Base-by-base conservation (phyloP, 1,284 basidiomycete species). In the Fomitiporia mediterranea region DNA sequence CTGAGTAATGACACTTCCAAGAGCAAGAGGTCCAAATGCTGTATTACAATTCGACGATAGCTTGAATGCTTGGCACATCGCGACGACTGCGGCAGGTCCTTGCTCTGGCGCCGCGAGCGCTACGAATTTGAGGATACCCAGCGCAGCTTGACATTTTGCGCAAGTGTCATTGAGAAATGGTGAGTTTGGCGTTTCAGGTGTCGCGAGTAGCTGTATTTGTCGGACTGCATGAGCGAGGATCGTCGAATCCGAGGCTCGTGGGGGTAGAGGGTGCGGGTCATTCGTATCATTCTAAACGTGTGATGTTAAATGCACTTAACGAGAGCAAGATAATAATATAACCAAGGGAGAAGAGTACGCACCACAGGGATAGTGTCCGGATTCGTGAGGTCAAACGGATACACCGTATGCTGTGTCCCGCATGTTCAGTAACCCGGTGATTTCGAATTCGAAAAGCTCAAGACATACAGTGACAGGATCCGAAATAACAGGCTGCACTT, bases 401-500 rank as follows among this genome's bases (percentile, higher is more conserved):
- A 87, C 7, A 70, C 72, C 32, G 30, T 53, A 30, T 52, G 23
- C 55, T 57, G 11, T 2, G 37, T 55, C 32, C 32, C 7, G 9
- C 25, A 17, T 25, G 37, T 43, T 49, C 55, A 48, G 30, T 9
- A 30, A 54, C 40, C 40, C 57, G 37, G 53, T 25, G 7, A 40
- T 53, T 38, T 17, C 11, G 35, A 39, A 25, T 2, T 19, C 4
- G 30, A 2, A 21, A 63, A n/a, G 54, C 61, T 19, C 2, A 8
- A 30, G 7, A 43, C 72, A 62, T 67, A 84, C 86, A 27, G 74
- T 73, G 28, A 86, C 76, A 8, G 83, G 82, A 64, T 89, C 85
- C 2, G 84, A 79, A 46, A 89, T 78, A 53, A 86, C 74, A 30
- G 86, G 87, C 67, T 89, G 84, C 2, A 81, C 80, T 66, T 89